Evolutionary conservation across 306 rosid species (phyloP).

Genomic region (Inga laurina): DNA sequence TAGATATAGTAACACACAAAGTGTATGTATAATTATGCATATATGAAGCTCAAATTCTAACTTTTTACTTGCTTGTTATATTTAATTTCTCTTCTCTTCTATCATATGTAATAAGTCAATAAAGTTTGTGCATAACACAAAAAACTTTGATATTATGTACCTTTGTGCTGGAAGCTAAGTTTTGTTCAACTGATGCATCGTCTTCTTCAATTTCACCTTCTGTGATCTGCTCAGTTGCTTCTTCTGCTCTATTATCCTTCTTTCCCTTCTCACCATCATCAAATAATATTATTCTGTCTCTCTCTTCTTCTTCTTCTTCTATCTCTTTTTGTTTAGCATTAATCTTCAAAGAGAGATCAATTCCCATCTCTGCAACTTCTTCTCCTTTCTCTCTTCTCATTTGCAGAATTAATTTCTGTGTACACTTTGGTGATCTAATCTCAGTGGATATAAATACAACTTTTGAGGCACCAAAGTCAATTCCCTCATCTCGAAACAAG

Average conservation of each 20-base stretch:
- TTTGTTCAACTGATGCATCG: slow-evolving; percentile 46
- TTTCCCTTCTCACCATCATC: slow-evolving; percentile 1
- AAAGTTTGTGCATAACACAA: neutral
- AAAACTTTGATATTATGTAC: slow-evolving; percentile 22
- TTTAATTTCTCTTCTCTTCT: neutral
- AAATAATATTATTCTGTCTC: neutral
- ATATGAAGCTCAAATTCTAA: neutral
- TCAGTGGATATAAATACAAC: slow-evolving; percentile 41
- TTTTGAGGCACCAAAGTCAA: slow-evolving; percentile 98
- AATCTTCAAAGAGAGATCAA: slow-evolving; percentile 77
- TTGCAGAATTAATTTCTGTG: slow-evolving; percentile 28
- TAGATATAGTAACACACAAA: neutral
- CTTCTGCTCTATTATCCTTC: slow-evolving; percentile 32
- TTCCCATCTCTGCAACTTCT: slow-evolving; percentile 44
- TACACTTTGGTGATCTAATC: slow-evolving; percentile 23
- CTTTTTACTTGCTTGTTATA: neutral
- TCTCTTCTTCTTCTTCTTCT: neutral
- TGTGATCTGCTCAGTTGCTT: slow-evolving; percentile 39
- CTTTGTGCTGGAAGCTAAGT: slow-evolving; percentile 43
- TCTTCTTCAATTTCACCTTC: slow-evolving; percentile 61
- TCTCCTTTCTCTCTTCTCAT: slow-evolving; percentile 39
- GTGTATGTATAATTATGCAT: neutral
- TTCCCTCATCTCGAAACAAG: slow-evolving; percentile 23
- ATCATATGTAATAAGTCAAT: neutral
- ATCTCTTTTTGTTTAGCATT: slow-evolving; percentile 21